A percentile compares a stretch with the other conserved stretches of the same genome.
phyloP scores from a whole-genome alignment of 441 rosid genomes.

The Euphorbia celastroides region DNA sequence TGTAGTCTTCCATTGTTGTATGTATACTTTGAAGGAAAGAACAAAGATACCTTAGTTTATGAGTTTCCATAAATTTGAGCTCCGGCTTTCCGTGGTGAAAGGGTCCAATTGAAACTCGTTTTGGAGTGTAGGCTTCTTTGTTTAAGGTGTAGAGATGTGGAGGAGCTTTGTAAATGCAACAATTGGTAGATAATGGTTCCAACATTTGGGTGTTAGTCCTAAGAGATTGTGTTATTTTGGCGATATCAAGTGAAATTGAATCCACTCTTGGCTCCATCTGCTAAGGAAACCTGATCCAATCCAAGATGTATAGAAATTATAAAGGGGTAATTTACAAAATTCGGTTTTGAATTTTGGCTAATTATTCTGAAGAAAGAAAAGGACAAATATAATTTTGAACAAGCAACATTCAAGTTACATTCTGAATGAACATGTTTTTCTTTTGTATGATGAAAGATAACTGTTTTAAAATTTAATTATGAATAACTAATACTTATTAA shows the following conservation, averaged over 20 bases:
- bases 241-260: background rate
- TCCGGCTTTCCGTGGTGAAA: background rate
- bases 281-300: too few species aligned
- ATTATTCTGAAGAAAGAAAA: too few species aligned
- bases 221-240: background rate
- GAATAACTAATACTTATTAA: too few species aligned
- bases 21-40: slow-evolving; percentile 7
- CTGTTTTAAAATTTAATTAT: too few species aligned
- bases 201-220: background rate
- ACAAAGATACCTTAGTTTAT: background rate
- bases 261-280: too few species aligned
- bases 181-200: background rate
- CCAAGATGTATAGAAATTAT: too few species aligned
- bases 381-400: too few species aligned
- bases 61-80: slow-evolving; percentile 1
- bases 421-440: too few species aligned
- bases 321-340: too few species aligned
- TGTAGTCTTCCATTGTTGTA: background rate
- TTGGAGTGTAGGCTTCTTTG: slow-evolving; percentile 1
- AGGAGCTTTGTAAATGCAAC: slow-evolving; percentile 1
- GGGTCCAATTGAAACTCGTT: background rate
- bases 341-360: too few species aligned
- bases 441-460: too few species aligned
- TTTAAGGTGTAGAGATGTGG: background rate
- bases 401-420: too few species aligned